These are phyloP conservation scores for Solanum pimpinellifolium DNA, from an alignment of 257 asterid genomes.

Conservation along the genomic window DNA sequence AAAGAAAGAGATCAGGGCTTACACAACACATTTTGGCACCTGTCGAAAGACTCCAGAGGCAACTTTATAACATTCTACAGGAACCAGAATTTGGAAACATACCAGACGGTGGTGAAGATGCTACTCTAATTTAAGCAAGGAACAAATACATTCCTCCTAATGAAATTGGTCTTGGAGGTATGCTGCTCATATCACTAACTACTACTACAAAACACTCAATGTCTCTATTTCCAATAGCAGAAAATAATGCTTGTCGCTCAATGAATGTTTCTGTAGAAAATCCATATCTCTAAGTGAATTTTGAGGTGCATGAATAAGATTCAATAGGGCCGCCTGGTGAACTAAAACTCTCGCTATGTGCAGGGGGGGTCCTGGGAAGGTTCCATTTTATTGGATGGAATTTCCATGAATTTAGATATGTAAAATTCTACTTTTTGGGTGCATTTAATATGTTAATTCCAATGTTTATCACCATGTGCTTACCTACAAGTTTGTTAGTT, in stretches of 20 bases:
- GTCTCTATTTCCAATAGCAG: background rate
- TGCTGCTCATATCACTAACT: slow-evolving; percentile 2
- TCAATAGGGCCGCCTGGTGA: background rate
- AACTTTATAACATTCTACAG: background rate
- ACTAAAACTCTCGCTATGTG: background rate
- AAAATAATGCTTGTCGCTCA: background rate
- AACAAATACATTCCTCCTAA: slow-evolving; percentile 17
- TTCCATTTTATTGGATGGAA: background rate
- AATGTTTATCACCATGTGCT: background rate
- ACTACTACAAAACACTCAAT: background rate
- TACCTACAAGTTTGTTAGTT: background rate
- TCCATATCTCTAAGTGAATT: background rate
- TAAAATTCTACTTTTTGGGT: background rate
- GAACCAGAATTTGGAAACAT: background rate
- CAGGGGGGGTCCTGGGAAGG: background rate
- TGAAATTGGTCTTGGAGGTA: slow-evolving; percentile 43
- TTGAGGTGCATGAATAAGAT: background rate
- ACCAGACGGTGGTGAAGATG: slow-evolving; percentile 1
- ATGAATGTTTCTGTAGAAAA: background rate
- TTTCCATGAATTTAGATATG: background rate
- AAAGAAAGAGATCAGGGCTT: slow-evolving; percentile 24
- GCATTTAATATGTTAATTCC: background rate
- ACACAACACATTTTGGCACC: slow-evolving; percentile 18
- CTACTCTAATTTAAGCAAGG: slow-evolving; percentile 12
- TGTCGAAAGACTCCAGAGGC: slow-evolving; percentile 10